Evolutionary conservation across 2,329 filamentous ascomycete species (phyloP), one percentile per base, ranked within the genome.

Genomic region (Colletotrichum kahawae): DNA sequence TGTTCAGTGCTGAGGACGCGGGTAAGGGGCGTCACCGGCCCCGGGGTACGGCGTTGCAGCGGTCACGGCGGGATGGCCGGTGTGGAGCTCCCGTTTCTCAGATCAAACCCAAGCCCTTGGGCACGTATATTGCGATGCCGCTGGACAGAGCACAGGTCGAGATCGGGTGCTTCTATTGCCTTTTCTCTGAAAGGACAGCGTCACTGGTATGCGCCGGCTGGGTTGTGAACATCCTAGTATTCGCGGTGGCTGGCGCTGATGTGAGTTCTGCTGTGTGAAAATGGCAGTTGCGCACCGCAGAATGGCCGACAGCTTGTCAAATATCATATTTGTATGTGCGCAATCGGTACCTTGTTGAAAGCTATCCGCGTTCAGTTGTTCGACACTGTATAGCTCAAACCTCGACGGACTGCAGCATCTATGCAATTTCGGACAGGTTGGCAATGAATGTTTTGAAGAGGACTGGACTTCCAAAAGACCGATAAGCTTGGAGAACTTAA

Each of bases 391-490:
- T 48, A 21, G 0, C 18, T 48, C 43, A 13, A 21, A 13, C 6
- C n/a, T 12, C 9, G 18, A 21, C 0, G n/a, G n/a, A 48, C n/a
- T 21, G 18, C 10, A 21, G 43, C n/a, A 2, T 43, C 8, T n/a
- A 10, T 12, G 2, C 0, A 21, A 9, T 21, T 21, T 12, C 18
- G n/a, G 1, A 31, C 7, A 43, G 36, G 18, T 48, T 12, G 18
- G 38, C 9, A 18, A 48, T 43, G 18, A n/a, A n/a, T 0, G 1
- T 1, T 5, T 6, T 48, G 18, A n/a, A 48, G 18, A n/a, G 5
- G 0, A 48, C 1, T n/a, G 18, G 5, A 13, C 18, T 48, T 43
- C 18, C 38, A 10, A 10, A n/a, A n/a, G 0, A 4, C 38, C 2
- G 8, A 0, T 43, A 43, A 5, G 18, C 2, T n/a, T n/a, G 8